These are phyloP conservation scores for Morella rubra DNA, from an alignment of 306 rosid genomes.

Conservation along the genomic window DNA sequence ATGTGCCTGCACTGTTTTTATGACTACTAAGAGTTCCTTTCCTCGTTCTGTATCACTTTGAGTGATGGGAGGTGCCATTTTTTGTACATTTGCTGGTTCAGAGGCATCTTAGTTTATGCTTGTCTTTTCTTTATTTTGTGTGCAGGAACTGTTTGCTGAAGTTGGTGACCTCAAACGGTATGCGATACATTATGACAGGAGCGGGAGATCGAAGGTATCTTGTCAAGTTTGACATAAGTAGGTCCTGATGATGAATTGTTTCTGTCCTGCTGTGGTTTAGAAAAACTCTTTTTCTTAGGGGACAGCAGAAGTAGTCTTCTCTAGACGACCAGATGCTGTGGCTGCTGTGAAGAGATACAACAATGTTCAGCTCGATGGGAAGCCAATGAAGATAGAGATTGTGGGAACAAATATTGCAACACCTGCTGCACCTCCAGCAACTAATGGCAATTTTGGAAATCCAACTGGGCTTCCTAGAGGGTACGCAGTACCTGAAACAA, in stretches of 20 bases:
- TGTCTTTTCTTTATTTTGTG: background rate
- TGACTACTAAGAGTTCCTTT: background rate
- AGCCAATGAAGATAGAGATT: conserved; percentile 92
- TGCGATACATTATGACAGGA: conserved; percentile 75
- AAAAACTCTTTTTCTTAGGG: conserved; percentile 60
- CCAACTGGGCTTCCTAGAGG: conserved; percentile 56
- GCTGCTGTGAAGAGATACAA: conserved; percentile 96
- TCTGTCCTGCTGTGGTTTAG: conserved; percentile 37
- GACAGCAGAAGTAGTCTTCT: conserved; percentile 87
- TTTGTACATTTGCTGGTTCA: background rate
- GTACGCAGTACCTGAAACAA: conserved; percentile 33
- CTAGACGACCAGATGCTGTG: conserved; percentile 71
- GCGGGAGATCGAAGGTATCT: conserved; percentile 97
- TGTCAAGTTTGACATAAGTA: conserved; percentile 27
- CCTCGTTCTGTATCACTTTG: background rate
- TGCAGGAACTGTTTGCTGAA: conserved; percentile 91
- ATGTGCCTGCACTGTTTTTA: background rate
- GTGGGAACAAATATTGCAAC: conserved; percentile 78
- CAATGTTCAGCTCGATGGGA: conserved; percentile 91
- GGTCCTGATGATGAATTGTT: conserved; percentile 33
- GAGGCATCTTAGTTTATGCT: background rate
- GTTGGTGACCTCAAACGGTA: conserved; percentile 90
- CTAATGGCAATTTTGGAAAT: conserved; percentile 51
- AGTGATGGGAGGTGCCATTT: background rate
- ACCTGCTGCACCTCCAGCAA: conserved; percentile 46